Conservation (phyloP, 257 asterid species). For the Ilex asprella region DNA sequence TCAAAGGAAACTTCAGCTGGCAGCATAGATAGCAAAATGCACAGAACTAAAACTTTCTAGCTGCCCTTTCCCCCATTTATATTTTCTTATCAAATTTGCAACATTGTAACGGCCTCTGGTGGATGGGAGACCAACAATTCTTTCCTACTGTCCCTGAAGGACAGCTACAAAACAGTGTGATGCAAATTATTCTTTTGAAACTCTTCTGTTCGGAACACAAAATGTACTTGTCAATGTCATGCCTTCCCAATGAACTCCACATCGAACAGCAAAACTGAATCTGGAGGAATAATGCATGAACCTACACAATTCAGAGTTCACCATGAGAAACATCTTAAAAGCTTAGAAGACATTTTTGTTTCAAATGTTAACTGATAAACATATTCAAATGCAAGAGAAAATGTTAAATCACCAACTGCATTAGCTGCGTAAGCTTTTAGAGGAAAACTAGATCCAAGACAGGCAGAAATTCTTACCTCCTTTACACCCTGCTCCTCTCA, state of each 20-base stretch:
- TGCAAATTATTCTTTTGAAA: too few relatives aligned
- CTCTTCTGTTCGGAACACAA: too few relatives aligned
- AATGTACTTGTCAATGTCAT: neutral
- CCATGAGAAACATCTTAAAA: neutral
- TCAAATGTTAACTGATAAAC: neutral
- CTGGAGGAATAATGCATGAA: conserved; percentile 81
- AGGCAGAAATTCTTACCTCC: conserved; percentile 41
- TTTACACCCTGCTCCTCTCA: conserved; percentile 81
- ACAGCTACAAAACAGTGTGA: too few relatives aligned
- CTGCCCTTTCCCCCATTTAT: too few relatives aligned
- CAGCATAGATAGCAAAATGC: too few relatives aligned
- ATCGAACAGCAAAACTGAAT: conserved; percentile 75
- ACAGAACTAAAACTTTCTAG: too few relatives aligned
- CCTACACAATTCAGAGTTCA: conserved; percentile 27
- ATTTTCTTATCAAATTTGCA: too few relatives aligned
- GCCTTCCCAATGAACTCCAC: conserved; percentile 86
- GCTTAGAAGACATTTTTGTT: neutral
- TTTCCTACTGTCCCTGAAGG: too few relatives aligned
- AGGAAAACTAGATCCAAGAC: neutral
- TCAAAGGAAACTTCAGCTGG: too few relatives aligned
- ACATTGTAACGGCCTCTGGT: too few relatives aligned
- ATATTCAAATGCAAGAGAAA: too few relatives aligned
- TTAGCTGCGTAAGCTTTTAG: neutral
- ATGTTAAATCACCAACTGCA: neutral
- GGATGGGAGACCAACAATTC: too few relatives aligned